Evolutionary conservation across 163 green algal genomes (phyloP), one percentile per base, ranked within the genome.

Genomic region (Chlamydomonas reinhardtii): DNA sequence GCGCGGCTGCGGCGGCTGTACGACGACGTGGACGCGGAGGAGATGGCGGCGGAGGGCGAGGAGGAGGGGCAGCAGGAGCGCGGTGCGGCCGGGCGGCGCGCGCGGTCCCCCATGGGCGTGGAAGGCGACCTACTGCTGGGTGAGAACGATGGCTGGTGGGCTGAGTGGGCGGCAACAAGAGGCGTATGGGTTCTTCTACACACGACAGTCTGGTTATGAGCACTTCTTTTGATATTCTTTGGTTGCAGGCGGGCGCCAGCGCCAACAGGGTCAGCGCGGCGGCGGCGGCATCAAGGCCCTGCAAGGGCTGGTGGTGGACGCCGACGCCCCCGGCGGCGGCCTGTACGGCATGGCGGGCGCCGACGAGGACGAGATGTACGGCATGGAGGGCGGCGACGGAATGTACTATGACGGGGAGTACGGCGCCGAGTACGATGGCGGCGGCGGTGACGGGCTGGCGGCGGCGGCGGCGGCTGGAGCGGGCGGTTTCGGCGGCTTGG

Each of bases 91-190:
- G 48, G 11, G 48, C 48, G 48, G 48, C 48, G 14, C 48, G 48
- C 19, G 48, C 37, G 65, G 65, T 24, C 39, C 9, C 43, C 65
- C 22, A 32, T 68, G 31, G 34, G 39, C n/a, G 43, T 76, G 8
- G 76, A 75, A 19, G 76, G 37, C n/a, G 76, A 84, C 43, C 37
- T 68, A 19, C 76, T 84, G n/a, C 76, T 84, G n/a, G 64, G 76
- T 19, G 48, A 69, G 9, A n/a, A n/a, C n/a, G n/a, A n/a, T n/a
- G 54, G 22, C 39, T 48, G 39, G 39, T 8, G 5, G 39, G 39
- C 39, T 48, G 39, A 8, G 39, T 48, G n/a, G n/a, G n/a, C n/a
- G n/a, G n/a, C n/a, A n/a, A n/a, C n/a, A n/a, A n/a, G n/a, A n/a
- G n/a, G n/a, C n/a, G n/a, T n/a, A n/a, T n/a, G n/a, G n/a, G n/a